Base-by-base conservation (phyloP, 257 asterid species). In the Solanum peruvianum region DNA sequence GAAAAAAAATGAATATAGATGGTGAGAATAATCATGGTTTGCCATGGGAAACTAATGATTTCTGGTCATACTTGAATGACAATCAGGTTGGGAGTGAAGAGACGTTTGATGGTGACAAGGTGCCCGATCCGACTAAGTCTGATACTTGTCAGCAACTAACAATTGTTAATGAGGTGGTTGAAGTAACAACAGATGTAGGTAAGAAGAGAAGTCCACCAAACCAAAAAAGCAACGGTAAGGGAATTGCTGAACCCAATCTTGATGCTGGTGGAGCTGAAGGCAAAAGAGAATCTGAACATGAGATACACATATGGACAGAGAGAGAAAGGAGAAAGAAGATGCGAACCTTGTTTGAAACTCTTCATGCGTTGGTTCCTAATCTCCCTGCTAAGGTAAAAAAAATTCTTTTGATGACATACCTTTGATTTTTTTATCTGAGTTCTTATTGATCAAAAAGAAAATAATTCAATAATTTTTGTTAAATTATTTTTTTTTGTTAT, bases 291-390 rank as follows among this genome's bases (percentile, higher is more conserved):
- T 77, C 91, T 1, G 98, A 94, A 62, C 97, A 93, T 60, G 98
- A 93, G 90, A 33, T 93, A 89, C 99, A 96, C 71, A 94, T 94
- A 88, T 92, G 92, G 96, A 96, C 98, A 0, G 98, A 95, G 89
- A 95, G 98, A 83, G 98, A 95, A 86, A 92, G 98, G 87, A 94
- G 98, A 87, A 96, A 95, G 91, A 96, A 92, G 95, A 96, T 96
- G 98, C 91, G 96, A 69, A 90, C 89, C 90, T 90, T 93, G 97
- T 96, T 95, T 83, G 76, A 92, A 12, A 93, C 80, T 90, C 98
- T 96, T 84, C 99, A 94, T 87, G 92, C 92, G 88, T 89, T 96
- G 93, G 95, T 96, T 69, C 98, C 98, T 87, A 97, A 96, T 11
- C 94, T 94, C 87, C 95, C 98, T 42, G 88, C 93, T 1, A 96